Evolutionary conservation across 176 grass and related monocot species (phyloP).

Genomic region (Oryza meridionalis): DNA sequence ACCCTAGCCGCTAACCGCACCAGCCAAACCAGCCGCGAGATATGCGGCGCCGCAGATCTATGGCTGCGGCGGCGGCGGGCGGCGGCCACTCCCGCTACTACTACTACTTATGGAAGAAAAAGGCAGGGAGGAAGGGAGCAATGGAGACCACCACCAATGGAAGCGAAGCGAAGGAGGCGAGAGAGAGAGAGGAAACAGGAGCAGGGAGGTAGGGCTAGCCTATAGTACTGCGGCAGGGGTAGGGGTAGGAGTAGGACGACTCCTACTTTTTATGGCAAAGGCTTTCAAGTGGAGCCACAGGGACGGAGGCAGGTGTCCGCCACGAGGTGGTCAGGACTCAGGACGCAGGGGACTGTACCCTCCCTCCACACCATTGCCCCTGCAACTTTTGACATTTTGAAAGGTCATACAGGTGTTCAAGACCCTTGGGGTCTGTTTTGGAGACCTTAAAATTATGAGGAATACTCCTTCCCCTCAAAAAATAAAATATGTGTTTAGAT

Average conservation of each 20-base stretch:
- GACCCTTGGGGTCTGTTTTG: too few species aligned
- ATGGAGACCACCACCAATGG: conserved; percentile 4
- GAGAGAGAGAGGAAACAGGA: background rate
- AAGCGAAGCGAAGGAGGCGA: background rate
- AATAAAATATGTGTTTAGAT: too few species aligned
- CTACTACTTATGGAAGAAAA: conserved; percentile 51
- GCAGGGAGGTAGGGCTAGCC: background rate
- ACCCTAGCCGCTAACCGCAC: conserved; percentile 31
- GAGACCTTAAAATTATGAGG: too few species aligned
- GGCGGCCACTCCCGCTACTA: background rate
- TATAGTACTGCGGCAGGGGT: background rate
- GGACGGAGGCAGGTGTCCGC: too few species aligned
- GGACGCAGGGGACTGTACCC: too few species aligned
- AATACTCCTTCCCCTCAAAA: too few species aligned
- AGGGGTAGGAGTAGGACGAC: background rate
- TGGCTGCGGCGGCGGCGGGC: background rate
- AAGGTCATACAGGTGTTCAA: too few species aligned
- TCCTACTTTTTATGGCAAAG: background rate
- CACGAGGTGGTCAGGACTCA: too few species aligned
- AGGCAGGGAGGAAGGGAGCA: background rate
- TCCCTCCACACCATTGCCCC: too few species aligned
- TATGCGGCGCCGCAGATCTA: conserved; percentile 45
- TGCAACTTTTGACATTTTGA: too few species aligned
- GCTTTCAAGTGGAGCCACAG: too few species aligned
- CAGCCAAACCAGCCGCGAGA: background rate